These are phyloP conservation scores for Aspergillus niger DNA, from an alignment of 2,329 filamentous ascomycete species.

Conservation along the genomic window DNA sequence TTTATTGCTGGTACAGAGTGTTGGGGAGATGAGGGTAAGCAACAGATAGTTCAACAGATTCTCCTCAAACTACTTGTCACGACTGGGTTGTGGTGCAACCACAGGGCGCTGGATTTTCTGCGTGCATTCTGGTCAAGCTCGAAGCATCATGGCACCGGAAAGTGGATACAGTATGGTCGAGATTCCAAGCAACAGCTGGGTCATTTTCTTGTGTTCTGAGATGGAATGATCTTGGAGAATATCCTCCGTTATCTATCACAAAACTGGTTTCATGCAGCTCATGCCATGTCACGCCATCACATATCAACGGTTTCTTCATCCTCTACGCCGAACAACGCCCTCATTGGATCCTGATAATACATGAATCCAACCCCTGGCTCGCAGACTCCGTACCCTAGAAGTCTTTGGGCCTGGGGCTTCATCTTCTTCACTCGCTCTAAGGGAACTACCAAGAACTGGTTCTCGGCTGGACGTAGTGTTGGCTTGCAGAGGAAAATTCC, in stretches of 20 bases:
- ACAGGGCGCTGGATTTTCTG: slow-evolving; percentile 22
- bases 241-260: too few species aligned
- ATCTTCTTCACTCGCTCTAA: slow-evolving; percentile 32
- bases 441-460: slow-evolving; percentile 37
- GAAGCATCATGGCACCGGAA: slow-evolving; percentile 20
- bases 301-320: slow-evolving; percentile 41
- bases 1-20: slow-evolving; percentile 30
- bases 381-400: slow-evolving; percentile 38
- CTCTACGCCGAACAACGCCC: slow-evolving; percentile 38
- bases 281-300: slow-evolving; percentile 9
- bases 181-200: slow-evolving; percentile 12
- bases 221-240: too few species aligned
- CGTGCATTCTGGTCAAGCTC: slow-evolving; percentile 19
- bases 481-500: slow-evolving; percentile 41
- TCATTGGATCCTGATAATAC: slow-evolving; percentile 43
- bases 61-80: slow-evolving; percentile 16
- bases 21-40: background rate
- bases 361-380: slow-evolving; percentile 40
- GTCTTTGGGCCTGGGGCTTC: slow-evolving; percentile 35
- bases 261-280: background rate
- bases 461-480: slow-evolving; percentile 38
- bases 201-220: slow-evolving; percentile 16
- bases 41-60: slow-evolving; percentile 6
- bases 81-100: slow-evolving; percentile 22
- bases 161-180: slow-evolving; percentile 14